phyloP scores from a whole-genome alignment of 1,284 basidiomycete species.

The Amanita bisporigera region DNA sequence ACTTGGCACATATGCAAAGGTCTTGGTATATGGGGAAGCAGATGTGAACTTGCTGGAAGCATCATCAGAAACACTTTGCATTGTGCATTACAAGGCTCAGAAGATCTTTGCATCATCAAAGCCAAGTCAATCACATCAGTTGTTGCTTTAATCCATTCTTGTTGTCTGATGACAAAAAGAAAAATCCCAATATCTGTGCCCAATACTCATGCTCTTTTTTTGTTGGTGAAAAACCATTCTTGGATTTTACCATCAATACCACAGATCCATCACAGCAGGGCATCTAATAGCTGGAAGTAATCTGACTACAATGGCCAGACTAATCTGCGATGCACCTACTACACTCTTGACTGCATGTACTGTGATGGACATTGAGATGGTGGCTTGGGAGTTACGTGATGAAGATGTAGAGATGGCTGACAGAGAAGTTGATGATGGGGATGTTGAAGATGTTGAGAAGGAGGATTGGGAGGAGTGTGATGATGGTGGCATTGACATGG shows the following conservation, averaged over 20 bases:
- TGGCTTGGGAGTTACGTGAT: no score
- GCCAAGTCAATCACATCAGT: slow-evolving; percentile 1
- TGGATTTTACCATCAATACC: slow-evolving; percentile 4
- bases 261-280: neutral
- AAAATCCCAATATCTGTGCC: neutral
- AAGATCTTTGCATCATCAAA: neutral
- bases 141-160: neutral
- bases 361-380: no score
- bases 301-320: no score
- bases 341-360: no score
- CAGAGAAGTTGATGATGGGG: no score
- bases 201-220: neutral
- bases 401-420: no score
- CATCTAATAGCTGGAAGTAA: no score
- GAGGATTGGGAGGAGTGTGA: no score
- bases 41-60: neutral
- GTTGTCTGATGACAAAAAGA: neutral
- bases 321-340: no score
- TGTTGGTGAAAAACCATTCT: slow-evolving; percentile 2
- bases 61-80: neutral
- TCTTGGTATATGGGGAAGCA: neutral
- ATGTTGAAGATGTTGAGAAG: no score
- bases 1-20: slow-evolving; percentile 1
- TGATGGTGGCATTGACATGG: no score
- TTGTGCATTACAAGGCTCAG: neutral